phyloP scores from a whole-genome alignment of 2,329 filamentous ascomycete genomes.

The Aureobasidium sp. region DNA sequence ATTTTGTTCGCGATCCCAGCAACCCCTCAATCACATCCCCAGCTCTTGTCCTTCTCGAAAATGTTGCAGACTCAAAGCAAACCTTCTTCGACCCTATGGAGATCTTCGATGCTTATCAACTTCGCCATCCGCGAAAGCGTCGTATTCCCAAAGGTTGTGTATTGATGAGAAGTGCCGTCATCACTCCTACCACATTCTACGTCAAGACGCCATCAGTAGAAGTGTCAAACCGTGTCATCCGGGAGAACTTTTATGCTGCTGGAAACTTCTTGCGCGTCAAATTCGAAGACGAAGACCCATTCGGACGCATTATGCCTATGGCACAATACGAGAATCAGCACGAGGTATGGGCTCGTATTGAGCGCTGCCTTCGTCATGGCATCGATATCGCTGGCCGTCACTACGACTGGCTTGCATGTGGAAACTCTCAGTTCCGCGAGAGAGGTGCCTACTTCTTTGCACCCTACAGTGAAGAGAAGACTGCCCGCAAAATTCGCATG shows the following conservation, averaged over 20 bases:
- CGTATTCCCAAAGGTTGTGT: slow-evolving; percentile 64
- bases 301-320: slow-evolving; percentile 31
- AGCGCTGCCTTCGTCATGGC: slow-evolving; percentile 63
- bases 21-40: slow-evolving; percentile 14
- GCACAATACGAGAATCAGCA: slow-evolving; percentile 26
- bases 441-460: slow-evolving; percentile 91
- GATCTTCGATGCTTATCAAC: slow-evolving; percentile 52
- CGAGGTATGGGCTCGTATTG: slow-evolving; percentile 62
- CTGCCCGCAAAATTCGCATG: slow-evolving; percentile 65
- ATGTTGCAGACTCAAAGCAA: slow-evolving; percentile 56
- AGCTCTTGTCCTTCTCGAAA: slow-evolving; percentile 64
- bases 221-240: slow-evolving; percentile 77
- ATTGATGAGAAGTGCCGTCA: slow-evolving; percentile 63
- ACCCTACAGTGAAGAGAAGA: slow-evolving; percentile 33
- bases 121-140: slow-evolving; percentile 16
- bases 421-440: slow-evolving; percentile 90
- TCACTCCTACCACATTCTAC: slow-evolving; percentile 80
- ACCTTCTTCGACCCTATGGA: slow-evolving; percentile 61
- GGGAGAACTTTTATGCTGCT: slow-evolving; percentile 57
- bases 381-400: slow-evolving; percentile 73
- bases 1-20: not conserved
- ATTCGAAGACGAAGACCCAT: slow-evolving; percentile 71
- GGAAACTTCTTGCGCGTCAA: slow-evolving; percentile 84
- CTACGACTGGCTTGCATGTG: slow-evolving; percentile 88
- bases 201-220: slow-evolving; percentile 72